Conservation (phyloP, 1,284 basidiomycete species). For the Cutaneotrichosporon sp. region DNA sequence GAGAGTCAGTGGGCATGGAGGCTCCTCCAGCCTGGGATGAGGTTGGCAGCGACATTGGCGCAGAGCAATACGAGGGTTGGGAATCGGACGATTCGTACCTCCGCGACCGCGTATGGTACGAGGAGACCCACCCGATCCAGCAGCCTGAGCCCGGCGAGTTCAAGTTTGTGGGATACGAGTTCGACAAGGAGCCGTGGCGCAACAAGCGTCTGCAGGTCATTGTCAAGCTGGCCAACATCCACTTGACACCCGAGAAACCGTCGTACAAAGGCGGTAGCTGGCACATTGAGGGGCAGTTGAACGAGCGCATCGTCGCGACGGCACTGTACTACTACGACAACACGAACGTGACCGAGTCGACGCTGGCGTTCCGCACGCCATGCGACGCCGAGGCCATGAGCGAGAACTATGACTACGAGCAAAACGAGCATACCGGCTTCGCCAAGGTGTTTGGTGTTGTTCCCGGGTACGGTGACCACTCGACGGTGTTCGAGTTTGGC, state of each 20-base stretch:
- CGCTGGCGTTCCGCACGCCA: conserved; percentile 4
- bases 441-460: conserved; percentile 2
- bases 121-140: conserved; percentile 2
- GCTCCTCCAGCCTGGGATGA: neutral
- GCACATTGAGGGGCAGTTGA: conserved; percentile 14
- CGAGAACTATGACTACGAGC: conserved; percentile 5
- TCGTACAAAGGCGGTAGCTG: conserved; percentile 9
- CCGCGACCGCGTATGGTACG: conserved; percentile 3
- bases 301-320: conserved; percentile 15
- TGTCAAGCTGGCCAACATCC: conserved; percentile 14
- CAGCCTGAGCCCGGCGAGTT: conserved; percentile 12
- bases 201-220: conserved; percentile 9
- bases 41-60: neutral
- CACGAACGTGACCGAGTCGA: conserved; percentile 9
- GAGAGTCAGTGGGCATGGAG: too few species aligned
- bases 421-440: conserved; percentile 8
- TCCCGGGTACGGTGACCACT: conserved; percentile 6
- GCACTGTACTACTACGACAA: conserved; percentile 16
- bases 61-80: neutral
- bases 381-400: neutral
- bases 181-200: neutral
- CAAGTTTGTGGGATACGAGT: conserved; percentile 4
- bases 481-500: neutral
- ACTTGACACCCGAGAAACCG: conserved; percentile 14
- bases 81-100: neutral